These are phyloP conservation scores for Tolypocladium inflatum DNA, from an alignment of 2,329 filamentous ascomycete species.

Conservation along the genomic window DNA sequence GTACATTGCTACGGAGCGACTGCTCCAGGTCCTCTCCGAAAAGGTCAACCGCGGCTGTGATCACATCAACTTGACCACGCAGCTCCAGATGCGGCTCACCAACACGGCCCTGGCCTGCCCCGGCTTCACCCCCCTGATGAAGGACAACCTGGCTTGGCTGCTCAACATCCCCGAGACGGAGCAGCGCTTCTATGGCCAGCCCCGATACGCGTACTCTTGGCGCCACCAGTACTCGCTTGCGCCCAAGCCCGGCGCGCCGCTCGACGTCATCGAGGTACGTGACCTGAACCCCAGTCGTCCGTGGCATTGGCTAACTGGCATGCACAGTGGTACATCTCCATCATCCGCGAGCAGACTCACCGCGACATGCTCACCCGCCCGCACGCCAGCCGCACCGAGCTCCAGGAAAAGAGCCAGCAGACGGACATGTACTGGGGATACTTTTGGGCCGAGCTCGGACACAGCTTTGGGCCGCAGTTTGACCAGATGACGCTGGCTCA, in stretches of 20 bases:
- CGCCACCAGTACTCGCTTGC: conserved; percentile 40
- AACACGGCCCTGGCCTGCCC: conserved; percentile 44
- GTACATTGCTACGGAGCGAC: conserved; percentile 38
- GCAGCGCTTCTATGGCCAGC: conserved; percentile 32
- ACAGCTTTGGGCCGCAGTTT: conserved; percentile 29
- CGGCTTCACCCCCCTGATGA: conserved; percentile 52
- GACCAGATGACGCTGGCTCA: conserved; percentile 39
- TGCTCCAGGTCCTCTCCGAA: conserved; percentile 35
- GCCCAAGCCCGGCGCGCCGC: conserved; percentile 35
- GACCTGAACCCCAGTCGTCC: too few relatives aligned
- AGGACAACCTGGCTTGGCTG: conserved; percentile 45
- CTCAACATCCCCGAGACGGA: conserved; percentile 25
- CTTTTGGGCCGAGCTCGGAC: conserved; percentile 38
- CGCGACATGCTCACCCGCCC: conserved; percentile 27
- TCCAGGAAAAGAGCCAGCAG: conserved; percentile 20
- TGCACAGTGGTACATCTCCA: conserved; percentile 46
- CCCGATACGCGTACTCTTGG: conserved; percentile 39
- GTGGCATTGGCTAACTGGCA: too few relatives aligned
- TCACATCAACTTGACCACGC: conserved; percentile 36
- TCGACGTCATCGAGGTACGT: conserved; percentile 47
- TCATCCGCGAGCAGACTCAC: conserved; percentile 44
- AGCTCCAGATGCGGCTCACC: conserved; percentile 44
- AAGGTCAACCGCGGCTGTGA: conserved; percentile 30
- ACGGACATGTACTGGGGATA: conserved; percentile 42
- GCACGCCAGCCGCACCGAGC: conserved; percentile 29